Conservation (phyloP, 257 asterid species). For the Nicotiana tomentosiformis region DNA sequence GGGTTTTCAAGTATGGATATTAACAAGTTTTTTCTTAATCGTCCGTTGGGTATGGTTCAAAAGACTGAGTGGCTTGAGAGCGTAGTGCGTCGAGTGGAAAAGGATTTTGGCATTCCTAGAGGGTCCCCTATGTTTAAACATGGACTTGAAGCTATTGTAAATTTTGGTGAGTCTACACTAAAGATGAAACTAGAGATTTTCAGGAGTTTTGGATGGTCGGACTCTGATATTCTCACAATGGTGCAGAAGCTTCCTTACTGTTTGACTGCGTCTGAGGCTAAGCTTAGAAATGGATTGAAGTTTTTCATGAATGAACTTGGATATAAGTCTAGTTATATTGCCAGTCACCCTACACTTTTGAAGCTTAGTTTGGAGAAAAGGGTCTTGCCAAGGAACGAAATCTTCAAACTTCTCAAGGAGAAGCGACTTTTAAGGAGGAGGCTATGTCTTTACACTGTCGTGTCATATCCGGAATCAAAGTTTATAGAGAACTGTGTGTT, state of each 20-base stretch:
- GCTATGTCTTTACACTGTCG: neutral
- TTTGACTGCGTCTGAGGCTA: conserved; percentile 3
- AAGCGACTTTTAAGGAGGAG: neutral
- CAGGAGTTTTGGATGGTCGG: conserved; percentile 24
- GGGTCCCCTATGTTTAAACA: conserved; percentile 11
- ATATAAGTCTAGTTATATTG: neutral
- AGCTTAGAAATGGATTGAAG: neutral
- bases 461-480: neutral
- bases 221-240: conserved; percentile 8
- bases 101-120: conserved; percentile 18
- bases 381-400: neutral
- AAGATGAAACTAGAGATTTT: conserved; percentile 12
- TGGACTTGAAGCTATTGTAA: conserved; percentile 2
- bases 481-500: conserved; percentile 14
- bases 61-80: conserved; percentile 7
- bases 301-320: conserved; percentile 10
- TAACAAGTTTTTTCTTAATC: neutral
- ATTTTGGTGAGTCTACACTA: neutral
- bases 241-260: conserved; percentile 10
- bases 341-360: conserved; percentile 6
- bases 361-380: conserved; percentile 10
- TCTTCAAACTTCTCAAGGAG: conserved; percentile 7
- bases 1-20: conserved; percentile 3
- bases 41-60: neutral
- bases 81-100: conserved; percentile 9